Evolutionary conservation across 352 stramenopile genomes (phyloP), one percentile per base, ranked within the genome.

Genomic region (Globisporangium megalacanthum): DNA sequence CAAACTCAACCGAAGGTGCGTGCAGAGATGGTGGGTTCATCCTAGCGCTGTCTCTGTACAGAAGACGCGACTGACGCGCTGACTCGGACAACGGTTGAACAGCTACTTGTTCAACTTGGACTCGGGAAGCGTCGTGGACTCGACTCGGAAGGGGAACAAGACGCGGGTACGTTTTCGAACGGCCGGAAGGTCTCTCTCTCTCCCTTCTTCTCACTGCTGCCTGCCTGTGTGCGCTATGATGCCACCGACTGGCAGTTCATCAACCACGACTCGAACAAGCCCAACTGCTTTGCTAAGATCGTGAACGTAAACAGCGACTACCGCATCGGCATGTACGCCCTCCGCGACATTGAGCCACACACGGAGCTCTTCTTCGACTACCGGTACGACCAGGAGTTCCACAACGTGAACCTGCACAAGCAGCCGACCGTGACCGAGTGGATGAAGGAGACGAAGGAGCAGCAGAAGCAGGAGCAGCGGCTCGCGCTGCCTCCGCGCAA

Each of bases 101-200:
- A 88, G 83, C 56, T 98, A 97, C 64, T 60, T 98, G 19, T 98
- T 99, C 75, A 97, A 98, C 62, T 57, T 98, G 55, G 92, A 94
- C 65, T 88, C 78, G 6, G 95, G 97, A 41, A 89, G 77, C 47
- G 85, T 95, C 42, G 77, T 99, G 14, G 96, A 98, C 70, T 94
- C 94, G 29, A 96, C 89, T 13, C 77, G 86, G 20, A 97, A 98
- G 58, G 95, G 96, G 15, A 98, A 98, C 79, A 98, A 98, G 70
- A 94, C 87, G 4, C 72, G 91, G 67, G 82, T 89, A 70, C 56
- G 75, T 36, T 46, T 9, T 17, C 25, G 2, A 29, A 29, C 25
- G 25, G 25, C 25, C 25, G 25, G 25, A 29, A 29, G 1, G 25
- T 29, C 25, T 29, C 25, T 29, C 22, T 17, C 45, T 6, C 7